phyloP scores from a whole-genome alignment of 371 early-diverging fungal species.

The Rhizomucor pusillus region DNA sequence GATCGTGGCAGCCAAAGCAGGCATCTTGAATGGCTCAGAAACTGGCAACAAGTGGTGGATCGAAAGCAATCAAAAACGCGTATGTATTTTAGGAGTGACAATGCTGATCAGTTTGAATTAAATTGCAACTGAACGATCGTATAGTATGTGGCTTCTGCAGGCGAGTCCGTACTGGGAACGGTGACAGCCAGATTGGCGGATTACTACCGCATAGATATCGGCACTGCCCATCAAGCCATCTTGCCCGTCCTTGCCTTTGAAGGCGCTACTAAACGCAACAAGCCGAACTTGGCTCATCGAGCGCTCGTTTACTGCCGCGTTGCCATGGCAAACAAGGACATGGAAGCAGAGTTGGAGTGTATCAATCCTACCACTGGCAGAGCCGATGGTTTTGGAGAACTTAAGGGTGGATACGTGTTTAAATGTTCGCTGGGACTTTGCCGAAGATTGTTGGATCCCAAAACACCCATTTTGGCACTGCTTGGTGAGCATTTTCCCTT shows the following conservation, averaged over 20 bases:
- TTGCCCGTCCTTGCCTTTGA: conserved; percentile 87
- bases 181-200: conserved; percentile 72
- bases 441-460: conserved; percentile 71
- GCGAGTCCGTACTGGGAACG: conserved; percentile 88
- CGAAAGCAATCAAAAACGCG: conserved; percentile 77
- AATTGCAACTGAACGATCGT: not conserved
- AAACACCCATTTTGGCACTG: conserved; percentile 60
- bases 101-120: not conserved
- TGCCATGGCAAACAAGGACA: conserved; percentile 85
- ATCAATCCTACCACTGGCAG: conserved; percentile 70
- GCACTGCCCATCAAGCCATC: conserved; percentile 83
- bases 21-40: conserved; percentile 58
- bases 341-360: conserved; percentile 96
- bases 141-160: conserved; percentile 84
- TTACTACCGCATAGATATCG: conserved; percentile 88
- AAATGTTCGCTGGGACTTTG: conserved; percentile 77
- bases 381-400: conserved; percentile 80
- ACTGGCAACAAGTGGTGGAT: conserved; percentile 75
- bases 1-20: conserved; percentile 72
- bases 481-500: conserved; percentile 78
- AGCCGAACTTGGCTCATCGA: conserved; percentile 74
- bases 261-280: conserved; percentile 91
- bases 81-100: conserved; percentile 28
- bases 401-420: conserved; percentile 69
- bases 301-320: conserved; percentile 84